These are phyloP conservation scores for Pseudogymnoascus sp. DNA, from an alignment of 2,329 filamentous ascomycete species.

Conservation along the genomic window DNA sequence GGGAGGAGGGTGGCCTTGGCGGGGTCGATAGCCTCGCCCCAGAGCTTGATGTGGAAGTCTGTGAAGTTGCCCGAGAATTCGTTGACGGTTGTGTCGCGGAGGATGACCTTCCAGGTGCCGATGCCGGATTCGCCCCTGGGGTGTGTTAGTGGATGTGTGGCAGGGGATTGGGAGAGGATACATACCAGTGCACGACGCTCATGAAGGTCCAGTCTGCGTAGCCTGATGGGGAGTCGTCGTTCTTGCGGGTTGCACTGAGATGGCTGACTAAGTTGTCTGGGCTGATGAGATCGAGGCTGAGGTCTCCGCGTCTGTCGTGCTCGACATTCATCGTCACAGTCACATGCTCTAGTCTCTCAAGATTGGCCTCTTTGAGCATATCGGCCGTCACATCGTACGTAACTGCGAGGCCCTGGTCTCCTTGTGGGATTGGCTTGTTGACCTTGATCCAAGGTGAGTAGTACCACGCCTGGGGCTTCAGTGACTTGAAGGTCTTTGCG, in stretches of 20 bases:
- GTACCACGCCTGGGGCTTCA: constrained; percentile 94
- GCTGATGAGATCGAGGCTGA: constrained; percentile 86
- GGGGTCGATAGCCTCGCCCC: constrained; percentile 79
- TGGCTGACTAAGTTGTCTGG: constrained; percentile 76
- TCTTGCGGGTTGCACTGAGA: constrained; percentile 65
- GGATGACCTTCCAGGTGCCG: constrained; percentile 83
- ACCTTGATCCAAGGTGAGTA: constrained; percentile 92
- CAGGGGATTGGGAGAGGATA: constrained; percentile 15
- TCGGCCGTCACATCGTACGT: constrained; percentile 75
- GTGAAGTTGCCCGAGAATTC: constrained; percentile 68
- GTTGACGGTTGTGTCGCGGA: constrained; percentile 79
- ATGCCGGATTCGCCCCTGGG: constrained; percentile 75
- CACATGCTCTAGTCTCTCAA: constrained; percentile 85
- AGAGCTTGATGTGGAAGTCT: constrained; percentile 91
- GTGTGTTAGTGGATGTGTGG: constrained; percentile 28
- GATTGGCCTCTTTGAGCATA: constrained; percentile 73
- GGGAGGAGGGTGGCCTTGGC: constrained; percentile 67
- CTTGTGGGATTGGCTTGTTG: constrained; percentile 77
- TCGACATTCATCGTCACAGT: constrained; percentile 96
- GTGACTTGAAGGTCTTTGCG: constrained; percentile 75
- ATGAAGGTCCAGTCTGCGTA: constrained; percentile 98
- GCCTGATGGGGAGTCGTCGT: constrained; percentile 59
- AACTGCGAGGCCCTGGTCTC: constrained; percentile 68
- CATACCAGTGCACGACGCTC: constrained; percentile 92
- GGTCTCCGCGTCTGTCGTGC: constrained; percentile 77